phyloP scores from a whole-genome alignment of 1,284 basidiomycete genomes.

The Irpex rosettiformis region DNA sequence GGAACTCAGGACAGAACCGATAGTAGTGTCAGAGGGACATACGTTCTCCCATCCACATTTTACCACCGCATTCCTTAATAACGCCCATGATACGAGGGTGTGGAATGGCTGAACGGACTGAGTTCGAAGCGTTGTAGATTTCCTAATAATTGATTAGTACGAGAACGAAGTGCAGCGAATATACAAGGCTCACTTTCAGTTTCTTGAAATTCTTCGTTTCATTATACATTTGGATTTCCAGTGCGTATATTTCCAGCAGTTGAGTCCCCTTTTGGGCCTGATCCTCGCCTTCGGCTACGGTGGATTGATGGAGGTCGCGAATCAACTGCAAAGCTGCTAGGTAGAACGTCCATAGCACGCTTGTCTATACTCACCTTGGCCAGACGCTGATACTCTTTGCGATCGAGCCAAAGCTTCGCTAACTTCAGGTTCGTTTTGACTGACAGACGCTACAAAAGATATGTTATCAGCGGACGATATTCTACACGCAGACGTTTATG shows the following conservation, averaged over 20 bases:
- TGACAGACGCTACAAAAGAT: slow-evolving; percentile 72
- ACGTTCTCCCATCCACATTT: slow-evolving; percentile 99
- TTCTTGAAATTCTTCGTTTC: slow-evolving; percentile 95
- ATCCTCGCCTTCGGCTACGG: slow-evolving; percentile 71
- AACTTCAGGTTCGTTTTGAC: slow-evolving; percentile 97
- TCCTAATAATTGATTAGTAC: slow-evolving; percentile 49
- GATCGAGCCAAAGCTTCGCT: slow-evolving; percentile 95
- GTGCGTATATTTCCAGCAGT: slow-evolving; percentile 95
- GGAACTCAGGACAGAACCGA: not conserved
- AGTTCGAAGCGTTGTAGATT: slow-evolving; percentile 93
- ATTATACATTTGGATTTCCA: slow-evolving; percentile 99
- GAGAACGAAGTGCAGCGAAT: not conserved
- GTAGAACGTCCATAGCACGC: not conserved
- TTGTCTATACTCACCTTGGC: slow-evolving; percentile 54
- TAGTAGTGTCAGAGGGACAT: slow-evolving; percentile 29
- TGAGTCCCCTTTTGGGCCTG: slow-evolving; percentile 89
- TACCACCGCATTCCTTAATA: slow-evolving; percentile 98
- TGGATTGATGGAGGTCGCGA: slow-evolving; percentile 68
- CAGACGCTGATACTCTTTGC: slow-evolving; percentile 86
- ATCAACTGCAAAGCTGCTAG: slow-evolving; percentile 49
- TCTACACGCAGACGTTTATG: not conserved
- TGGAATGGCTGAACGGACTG: slow-evolving; percentile 94
- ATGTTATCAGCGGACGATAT: not conserved
- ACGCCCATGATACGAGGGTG: slow-evolving; percentile 99
- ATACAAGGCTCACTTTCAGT: slow-evolving; percentile 64